phyloP scores from a whole-genome alignment of 2,329 filamentous ascomycete genomes.

The Calonectria crousiana region DNA sequence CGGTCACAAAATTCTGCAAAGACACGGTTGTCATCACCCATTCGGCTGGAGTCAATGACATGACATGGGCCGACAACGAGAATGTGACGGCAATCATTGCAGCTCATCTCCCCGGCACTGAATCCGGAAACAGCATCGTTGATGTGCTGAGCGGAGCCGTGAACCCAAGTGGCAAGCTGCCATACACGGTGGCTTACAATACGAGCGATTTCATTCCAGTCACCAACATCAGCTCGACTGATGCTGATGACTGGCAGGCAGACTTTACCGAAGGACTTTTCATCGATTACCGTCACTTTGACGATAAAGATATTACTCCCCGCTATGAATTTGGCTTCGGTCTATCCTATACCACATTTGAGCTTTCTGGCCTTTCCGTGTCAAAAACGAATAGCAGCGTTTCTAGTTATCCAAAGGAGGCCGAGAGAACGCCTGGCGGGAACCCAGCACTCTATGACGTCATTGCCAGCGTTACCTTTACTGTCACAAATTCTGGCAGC shows the following conservation, averaged over 20 bases:
- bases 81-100: conserved; percentile 76
- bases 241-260: conserved; percentile 56
- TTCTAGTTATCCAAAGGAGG: conserved; percentile 44
- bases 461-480: conserved; percentile 59
- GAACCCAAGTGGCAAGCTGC: conserved; percentile 76
- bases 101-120: conserved; percentile 78
- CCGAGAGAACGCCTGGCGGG: conserved; percentile 62
- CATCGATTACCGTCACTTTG: conserved; percentile 77
- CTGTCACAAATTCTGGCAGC: conserved; percentile 64
- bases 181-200: conserved; percentile 75
- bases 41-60: conserved; percentile 75
- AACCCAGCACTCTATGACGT: conserved; percentile 66
- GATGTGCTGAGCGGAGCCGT: conserved; percentile 53
- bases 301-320: conserved; percentile 68
- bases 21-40: conserved; percentile 77
- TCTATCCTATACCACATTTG: conserved; percentile 75
- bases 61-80: conserved; percentile 75
- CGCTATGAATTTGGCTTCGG: conserved; percentile 78
- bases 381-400: conserved; percentile 28
- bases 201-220: conserved; percentile 61
- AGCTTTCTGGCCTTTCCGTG: conserved; percentile 54
- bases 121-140: conserved; percentile 74
- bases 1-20: conserved; percentile 71
- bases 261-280: conserved; percentile 73
- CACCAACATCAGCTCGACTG: conserved; percentile 51